A percentile compares a stretch with the other conserved stretches of the same genome.
Evolutionary conservation across 75 land plant species (phyloP).

Genomic region (Pinus taeda): DNA sequence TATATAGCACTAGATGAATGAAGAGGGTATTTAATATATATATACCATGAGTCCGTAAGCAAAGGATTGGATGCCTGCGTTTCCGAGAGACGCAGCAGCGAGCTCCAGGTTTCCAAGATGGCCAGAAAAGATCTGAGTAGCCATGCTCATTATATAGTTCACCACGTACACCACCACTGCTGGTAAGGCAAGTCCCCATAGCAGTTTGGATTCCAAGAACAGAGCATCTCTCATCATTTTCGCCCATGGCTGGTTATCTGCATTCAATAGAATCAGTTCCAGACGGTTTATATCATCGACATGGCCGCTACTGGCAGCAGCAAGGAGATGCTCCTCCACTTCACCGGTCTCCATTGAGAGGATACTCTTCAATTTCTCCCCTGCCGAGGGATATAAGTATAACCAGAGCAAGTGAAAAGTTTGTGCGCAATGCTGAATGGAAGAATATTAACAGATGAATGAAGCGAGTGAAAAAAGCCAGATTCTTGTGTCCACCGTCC

Average conservation of each 20-base stretch:
- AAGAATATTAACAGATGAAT: too few relatives aligned
- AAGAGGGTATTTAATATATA: too few relatives aligned
- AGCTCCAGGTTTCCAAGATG: slow-evolving; percentile 76
- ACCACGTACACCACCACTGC: slow-evolving; percentile 66
- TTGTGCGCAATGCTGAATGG: too few relatives aligned
- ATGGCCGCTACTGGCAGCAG: too few relatives aligned
- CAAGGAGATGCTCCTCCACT: too few relatives aligned
- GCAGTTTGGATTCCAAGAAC: slow-evolving; percentile 14
- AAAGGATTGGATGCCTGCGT: slow-evolving; percentile 49
- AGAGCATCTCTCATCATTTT: not conserved
- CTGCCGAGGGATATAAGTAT: too few relatives aligned
- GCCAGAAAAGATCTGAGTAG: slow-evolving; percentile 64
- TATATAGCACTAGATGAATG: too few relatives aligned
- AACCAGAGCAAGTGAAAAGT: too few relatives aligned
- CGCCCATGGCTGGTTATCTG: slow-evolving; percentile 1
- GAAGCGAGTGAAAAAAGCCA: too few relatives aligned
- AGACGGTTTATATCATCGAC: not conserved
- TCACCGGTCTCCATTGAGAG: too few relatives aligned
- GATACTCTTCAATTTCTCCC: too few relatives aligned
- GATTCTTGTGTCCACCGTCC: too few relatives aligned
- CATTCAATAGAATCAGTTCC: not conserved
- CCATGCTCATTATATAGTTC: slow-evolving; percentile 54
- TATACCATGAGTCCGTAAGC: slow-evolving; percentile 69
- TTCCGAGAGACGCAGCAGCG: slow-evolving; percentile 74
- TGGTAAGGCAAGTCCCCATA: slow-evolving; percentile 50